Evolutionary conservation across 257 asterid genomes (phyloP).

Genomic region (Penstemon barbatus): DNA sequence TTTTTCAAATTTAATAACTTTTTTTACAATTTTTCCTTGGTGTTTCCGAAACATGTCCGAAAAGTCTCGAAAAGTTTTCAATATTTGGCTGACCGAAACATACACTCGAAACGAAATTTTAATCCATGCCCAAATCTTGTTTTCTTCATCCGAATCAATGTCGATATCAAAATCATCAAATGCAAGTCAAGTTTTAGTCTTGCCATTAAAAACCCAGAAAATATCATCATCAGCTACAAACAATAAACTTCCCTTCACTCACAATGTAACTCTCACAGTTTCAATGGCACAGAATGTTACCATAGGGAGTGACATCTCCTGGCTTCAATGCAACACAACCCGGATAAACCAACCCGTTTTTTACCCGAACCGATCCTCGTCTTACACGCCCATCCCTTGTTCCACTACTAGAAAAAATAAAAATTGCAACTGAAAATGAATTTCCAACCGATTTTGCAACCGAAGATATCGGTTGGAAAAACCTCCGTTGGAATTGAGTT

Average conservation of each 20-base stretch:
- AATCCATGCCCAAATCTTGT: background rate
- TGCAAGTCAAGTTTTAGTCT: background rate
- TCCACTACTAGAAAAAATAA: too few relatives aligned
- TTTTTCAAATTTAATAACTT: too few relatives aligned
- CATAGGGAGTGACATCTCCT: slow-evolving; percentile 92
- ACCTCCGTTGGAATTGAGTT: too few relatives aligned
- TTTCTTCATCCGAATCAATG: slow-evolving; percentile 31
- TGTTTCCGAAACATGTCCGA: too few relatives aligned
- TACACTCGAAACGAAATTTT: too few relatives aligned
- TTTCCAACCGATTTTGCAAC: too few relatives aligned
- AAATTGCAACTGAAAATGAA: too few relatives aligned
- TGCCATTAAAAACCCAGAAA: slow-evolving; percentile 49
- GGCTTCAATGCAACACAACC: slow-evolving; percentile 78
- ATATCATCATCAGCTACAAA: slow-evolving; percentile 39
- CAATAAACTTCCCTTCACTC: slow-evolving; percentile 72
- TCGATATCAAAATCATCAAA: slow-evolving; percentile 30
- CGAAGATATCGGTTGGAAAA: too few relatives aligned
- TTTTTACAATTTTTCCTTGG: too few relatives aligned
- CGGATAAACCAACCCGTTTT: slow-evolving; percentile 47
- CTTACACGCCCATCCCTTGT: slow-evolving; percentile 70
- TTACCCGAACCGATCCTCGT: slow-evolving; percentile 45
- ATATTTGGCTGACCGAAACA: too few relatives aligned
- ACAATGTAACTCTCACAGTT: slow-evolving; percentile 87
- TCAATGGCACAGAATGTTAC: slow-evolving; percentile 79
- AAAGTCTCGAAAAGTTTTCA: too few relatives aligned